Conservation (phyloP, 768 basidiomycete species). For the Russula ochroleuca region DNA sequence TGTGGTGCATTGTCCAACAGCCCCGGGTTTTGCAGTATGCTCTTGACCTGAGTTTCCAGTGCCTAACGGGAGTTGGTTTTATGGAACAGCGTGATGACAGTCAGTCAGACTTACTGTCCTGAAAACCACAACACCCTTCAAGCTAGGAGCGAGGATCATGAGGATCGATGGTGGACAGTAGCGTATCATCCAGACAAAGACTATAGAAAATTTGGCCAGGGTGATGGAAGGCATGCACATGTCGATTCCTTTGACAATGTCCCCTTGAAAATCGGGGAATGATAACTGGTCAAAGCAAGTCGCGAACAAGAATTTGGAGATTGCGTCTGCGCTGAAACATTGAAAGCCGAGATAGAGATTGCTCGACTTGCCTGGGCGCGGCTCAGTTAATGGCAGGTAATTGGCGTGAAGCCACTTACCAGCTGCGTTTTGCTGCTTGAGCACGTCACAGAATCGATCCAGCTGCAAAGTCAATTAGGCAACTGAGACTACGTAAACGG, state of each 20-base stretch:
- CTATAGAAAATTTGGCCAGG: conserved; percentile 1
- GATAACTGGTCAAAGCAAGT: conserved; percentile 35
- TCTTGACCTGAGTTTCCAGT: conserved; percentile 2
- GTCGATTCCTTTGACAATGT: conserved; percentile 36
- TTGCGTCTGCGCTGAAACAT: conserved; percentile 42
- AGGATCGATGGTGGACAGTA: conserved; percentile 7
- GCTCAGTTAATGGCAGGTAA: not conserved
- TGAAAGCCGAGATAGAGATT: conserved; percentile 43
- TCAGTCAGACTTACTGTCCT: not conserved
- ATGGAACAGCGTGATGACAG: no score
- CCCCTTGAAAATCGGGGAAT: conserved; percentile 36
- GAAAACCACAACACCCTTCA: not conserved
- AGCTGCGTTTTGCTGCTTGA: conserved; percentile 14
- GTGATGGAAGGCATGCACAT: conserved; percentile 31
- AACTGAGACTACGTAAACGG: not conserved
- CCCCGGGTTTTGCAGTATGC: conserved; percentile 4
- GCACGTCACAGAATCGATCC: conserved; percentile 31
- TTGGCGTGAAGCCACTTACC: not conserved
- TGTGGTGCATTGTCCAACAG: conserved; percentile 15
- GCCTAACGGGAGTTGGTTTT: not conserved
- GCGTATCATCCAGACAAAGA: conserved; percentile 7
- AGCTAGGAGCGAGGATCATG: not conserved
- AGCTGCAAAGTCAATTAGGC: conserved; percentile 31
- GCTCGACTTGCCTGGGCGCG: conserved; percentile 26
- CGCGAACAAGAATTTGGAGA: conserved; percentile 42